These are phyloP conservation scores for Insectozyma bohioensis DNA, from an alignment of 1,139 yeast genomes.

Conservation along the genomic window DNA sequence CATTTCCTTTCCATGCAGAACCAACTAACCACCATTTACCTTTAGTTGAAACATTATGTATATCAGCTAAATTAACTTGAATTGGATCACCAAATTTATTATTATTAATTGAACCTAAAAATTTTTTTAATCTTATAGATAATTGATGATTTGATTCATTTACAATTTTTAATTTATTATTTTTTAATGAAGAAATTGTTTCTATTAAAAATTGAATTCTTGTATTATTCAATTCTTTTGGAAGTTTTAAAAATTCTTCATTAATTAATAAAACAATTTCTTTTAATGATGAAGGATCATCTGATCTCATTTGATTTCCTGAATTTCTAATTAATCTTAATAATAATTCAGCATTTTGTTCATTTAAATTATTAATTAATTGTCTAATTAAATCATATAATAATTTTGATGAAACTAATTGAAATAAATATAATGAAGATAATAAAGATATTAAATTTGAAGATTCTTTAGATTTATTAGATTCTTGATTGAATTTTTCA, in stretches of 20 bases:
- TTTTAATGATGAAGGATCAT: slow-evolving; percentile 84
- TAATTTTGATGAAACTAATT: slow-evolving; percentile 68
- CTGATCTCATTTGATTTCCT: slow-evolving; percentile 84
- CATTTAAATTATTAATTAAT: slow-evolving; percentile 60
- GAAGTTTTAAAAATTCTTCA: slow-evolving; percentile 36
- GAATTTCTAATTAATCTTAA: slow-evolving; percentile 69
- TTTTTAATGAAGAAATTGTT: slow-evolving; percentile 79
- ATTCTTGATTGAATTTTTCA: slow-evolving; percentile 34
- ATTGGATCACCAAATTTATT: slow-evolving; percentile 66
- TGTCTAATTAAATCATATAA: slow-evolving; percentile 71
- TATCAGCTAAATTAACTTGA: slow-evolving; percentile 82
- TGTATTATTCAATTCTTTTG: slow-evolving; percentile 41
- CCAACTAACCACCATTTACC: slow-evolving; percentile 99
- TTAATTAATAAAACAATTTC: slow-evolving; percentile 69
- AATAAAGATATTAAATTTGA: slow-evolving; percentile 72
- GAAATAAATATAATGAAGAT: slow-evolving; percentile 76
- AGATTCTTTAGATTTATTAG: slow-evolving; percentile 51
- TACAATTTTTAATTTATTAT: slow-evolving; percentile 67
- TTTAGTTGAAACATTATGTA: slow-evolving; percentile 66
- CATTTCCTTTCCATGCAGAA: slow-evolving; percentile 86
- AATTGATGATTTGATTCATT: slow-evolving; percentile 51
- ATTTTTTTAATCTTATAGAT: slow-evolving; percentile 64
- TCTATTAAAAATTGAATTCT: slow-evolving; percentile 85
- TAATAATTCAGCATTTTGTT: slow-evolving; percentile 73
- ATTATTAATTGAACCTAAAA: slow-evolving; percentile 51